A percentile compares a stretch with the other conserved stretches of the same genome.
phyloP scores from a whole-genome alignment of 2,329 filamentous ascomycete species.

The Claviceps sp. region DNA sequence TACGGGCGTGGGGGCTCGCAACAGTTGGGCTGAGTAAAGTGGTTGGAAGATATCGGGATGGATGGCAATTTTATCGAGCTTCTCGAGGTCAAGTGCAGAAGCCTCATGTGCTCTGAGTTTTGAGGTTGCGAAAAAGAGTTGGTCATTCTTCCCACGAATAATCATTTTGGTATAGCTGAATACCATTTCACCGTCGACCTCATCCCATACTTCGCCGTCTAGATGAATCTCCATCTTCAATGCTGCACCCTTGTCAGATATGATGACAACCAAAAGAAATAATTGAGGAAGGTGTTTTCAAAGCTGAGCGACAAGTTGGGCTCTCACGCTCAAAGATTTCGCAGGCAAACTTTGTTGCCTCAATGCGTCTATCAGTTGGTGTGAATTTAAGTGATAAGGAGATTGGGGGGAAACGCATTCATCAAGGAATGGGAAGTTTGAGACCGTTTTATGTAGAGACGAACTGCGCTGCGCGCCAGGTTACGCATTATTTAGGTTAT shows the following conservation, averaged over 20 bases:
- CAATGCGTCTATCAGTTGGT: too few species aligned
- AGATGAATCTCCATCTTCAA: neutral
- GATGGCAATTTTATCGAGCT: neutral
- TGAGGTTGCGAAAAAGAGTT: neutral
- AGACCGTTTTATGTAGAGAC: too few species aligned
- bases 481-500: too few species aligned
- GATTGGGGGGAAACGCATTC: too few species aligned
- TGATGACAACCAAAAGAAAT: neutral
- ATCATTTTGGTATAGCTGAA: neutral
- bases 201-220: neutral
- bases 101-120: neutral
- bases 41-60: neutral
- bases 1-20: neutral
- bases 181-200: neutral
- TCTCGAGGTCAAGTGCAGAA: neutral
- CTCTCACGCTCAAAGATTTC: too few species aligned
- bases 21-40: neutral
- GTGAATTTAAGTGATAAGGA: too few species aligned
- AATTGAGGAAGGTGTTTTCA: neutral
- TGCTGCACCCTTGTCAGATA: neutral
- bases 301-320: neutral
- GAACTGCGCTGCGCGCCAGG: too few species aligned
- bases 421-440: too few species aligned
- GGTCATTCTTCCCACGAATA: neutral
- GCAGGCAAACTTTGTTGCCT: too few species aligned